These are phyloP conservation scores for Pseudevernia furfuracea DNA, from an alignment of 495 filamentous ascomycete species.

Conservation along the genomic window DNA sequence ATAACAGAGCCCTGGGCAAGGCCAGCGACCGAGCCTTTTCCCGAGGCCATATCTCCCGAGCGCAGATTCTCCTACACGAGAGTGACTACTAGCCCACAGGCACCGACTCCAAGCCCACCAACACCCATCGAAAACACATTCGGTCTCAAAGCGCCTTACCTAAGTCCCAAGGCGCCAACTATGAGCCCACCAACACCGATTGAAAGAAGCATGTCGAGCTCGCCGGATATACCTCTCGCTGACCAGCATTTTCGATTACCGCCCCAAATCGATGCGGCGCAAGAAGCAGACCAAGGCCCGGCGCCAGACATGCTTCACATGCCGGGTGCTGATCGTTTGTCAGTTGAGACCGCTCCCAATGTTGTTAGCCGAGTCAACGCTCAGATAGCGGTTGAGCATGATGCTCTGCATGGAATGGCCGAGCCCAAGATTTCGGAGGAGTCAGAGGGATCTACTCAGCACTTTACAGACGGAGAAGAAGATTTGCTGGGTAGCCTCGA, in stretches of 20 bases:
- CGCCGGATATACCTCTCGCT: slow-evolving; percentile 21
- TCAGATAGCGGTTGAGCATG: slow-evolving; percentile 14
- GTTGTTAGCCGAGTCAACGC: slow-evolving; percentile 13
- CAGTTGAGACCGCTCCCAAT: slow-evolving; percentile 19
- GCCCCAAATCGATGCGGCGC: slow-evolving; percentile 6
- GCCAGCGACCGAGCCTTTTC: not conserved
- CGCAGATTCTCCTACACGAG: slow-evolving; percentile 18
- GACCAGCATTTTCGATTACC: slow-evolving; percentile 18
- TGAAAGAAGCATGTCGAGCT: slow-evolving; percentile 22
- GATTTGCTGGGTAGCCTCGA: slow-evolving; percentile 22
- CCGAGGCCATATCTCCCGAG: slow-evolving; percentile 10
- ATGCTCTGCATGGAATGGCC: slow-evolving; percentile 16
- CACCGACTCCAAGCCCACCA: slow-evolving; percentile 26
- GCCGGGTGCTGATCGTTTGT: slow-evolving; percentile 6
- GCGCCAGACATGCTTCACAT: slow-evolving; percentile 3
- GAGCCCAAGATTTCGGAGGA: slow-evolving; percentile 11
- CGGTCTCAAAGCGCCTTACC: slow-evolving; percentile 8
- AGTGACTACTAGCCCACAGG: slow-evolving; percentile 20
- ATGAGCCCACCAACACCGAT: slow-evolving; percentile 21
- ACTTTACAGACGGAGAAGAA: slow-evolving; percentile 22
- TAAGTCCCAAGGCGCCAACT: slow-evolving; percentile 25
- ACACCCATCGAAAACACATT: slow-evolving; percentile 26
- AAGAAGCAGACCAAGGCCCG: not conserved
- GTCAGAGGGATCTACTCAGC: not conserved
- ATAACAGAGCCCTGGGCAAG: not conserved